phyloP scores from a whole-genome alignment of 495 filamentous ascomycete species.

The Aspergillus baeticus region DNA sequence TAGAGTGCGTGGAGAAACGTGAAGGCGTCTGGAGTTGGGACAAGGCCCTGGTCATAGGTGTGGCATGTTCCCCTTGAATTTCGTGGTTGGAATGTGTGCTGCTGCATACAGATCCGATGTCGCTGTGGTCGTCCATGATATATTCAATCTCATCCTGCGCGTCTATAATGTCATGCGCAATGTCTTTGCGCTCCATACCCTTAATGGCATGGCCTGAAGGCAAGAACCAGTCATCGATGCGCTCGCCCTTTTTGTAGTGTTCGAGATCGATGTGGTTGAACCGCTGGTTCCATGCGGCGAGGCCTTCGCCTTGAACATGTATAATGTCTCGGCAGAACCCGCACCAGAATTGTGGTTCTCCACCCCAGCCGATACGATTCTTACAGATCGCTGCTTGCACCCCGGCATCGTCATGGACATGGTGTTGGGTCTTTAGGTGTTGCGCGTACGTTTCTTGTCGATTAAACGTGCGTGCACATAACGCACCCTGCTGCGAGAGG shows the following conservation, averaged over 20 bases:
- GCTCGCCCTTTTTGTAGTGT: slow-evolving; percentile 62
- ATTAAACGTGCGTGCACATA: slow-evolving; percentile 61
- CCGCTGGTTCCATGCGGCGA: slow-evolving; percentile 68
- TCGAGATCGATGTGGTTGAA: slow-evolving; percentile 81
- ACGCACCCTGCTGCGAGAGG: slow-evolving; percentile 25
- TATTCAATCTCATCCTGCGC: slow-evolving; percentile 9
- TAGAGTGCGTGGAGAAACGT: neutral
- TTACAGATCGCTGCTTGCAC: slow-evolving; percentile 48
- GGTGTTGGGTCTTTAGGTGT: slow-evolving; percentile 58
- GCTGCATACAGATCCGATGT: slow-evolving; percentile 10
- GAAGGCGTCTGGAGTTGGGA: neutral
- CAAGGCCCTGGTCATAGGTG: neutral
- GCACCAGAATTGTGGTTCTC: slow-evolving; percentile 78
- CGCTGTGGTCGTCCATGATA: slow-evolving; percentile 10
- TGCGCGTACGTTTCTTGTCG: slow-evolving; percentile 58
- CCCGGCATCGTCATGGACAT: slow-evolving; percentile 30
- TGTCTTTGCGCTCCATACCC: slow-evolving; percentile 8
- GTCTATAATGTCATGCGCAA: neutral
- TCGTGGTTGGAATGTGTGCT: slow-evolving; percentile 11
- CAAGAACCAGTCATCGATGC: slow-evolving; percentile 49
- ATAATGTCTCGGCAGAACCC: slow-evolving; percentile 73
- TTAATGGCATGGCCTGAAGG: slow-evolving; percentile 18
- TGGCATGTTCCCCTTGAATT: slow-evolving; percentile 7
- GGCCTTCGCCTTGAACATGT: slow-evolving; percentile 50
- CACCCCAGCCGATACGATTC: slow-evolving; percentile 67